These are phyloP conservation scores for Orbilia blumenaviensis DNA, from an alignment of 2,329 filamentous ascomycete genomes.

Conservation along the genomic window DNA sequence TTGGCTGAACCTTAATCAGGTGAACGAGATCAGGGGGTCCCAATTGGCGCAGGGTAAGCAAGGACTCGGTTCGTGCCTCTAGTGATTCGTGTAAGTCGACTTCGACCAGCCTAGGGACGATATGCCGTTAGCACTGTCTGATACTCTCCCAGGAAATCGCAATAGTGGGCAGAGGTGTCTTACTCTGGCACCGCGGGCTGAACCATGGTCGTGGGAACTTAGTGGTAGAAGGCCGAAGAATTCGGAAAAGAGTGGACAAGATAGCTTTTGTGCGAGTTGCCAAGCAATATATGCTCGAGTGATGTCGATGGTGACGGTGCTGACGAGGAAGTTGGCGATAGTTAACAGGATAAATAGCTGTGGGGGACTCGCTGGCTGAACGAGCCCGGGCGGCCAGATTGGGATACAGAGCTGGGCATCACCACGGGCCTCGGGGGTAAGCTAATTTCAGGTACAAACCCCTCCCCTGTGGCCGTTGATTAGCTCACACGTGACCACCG, in stretches of 20 bases:
- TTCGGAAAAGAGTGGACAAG: background rate
- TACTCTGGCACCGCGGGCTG: constrained; percentile 54
- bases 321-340: constrained; percentile 10
- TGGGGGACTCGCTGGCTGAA: constrained; percentile 8
- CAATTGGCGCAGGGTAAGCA: constrained; percentile 85
- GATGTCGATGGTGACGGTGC: constrained; percentile 1
- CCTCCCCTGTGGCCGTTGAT: background rate
- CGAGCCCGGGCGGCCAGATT: constrained; percentile 5
- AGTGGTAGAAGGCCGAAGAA: background rate
- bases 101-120: constrained; percentile 79
- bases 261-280: background rate
- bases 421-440: background rate
- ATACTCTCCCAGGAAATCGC: background rate
- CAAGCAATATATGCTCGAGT: background rate
- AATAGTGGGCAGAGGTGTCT: constrained; percentile 29
- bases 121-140: background rate
- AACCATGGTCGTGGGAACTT: constrained; percentile 43
- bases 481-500: background rate
- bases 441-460: background rate
- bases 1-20: constrained; percentile 72
- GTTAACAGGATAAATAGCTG: constrained; percentile 8
- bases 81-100: constrained; percentile 90
- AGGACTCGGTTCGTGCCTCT: constrained; percentile 88
- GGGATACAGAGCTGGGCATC: background rate
- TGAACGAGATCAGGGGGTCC: constrained; percentile 96